Conservation (phyloP, 176 grass and related monocot species). For the Pontederia crassipes region DNA sequence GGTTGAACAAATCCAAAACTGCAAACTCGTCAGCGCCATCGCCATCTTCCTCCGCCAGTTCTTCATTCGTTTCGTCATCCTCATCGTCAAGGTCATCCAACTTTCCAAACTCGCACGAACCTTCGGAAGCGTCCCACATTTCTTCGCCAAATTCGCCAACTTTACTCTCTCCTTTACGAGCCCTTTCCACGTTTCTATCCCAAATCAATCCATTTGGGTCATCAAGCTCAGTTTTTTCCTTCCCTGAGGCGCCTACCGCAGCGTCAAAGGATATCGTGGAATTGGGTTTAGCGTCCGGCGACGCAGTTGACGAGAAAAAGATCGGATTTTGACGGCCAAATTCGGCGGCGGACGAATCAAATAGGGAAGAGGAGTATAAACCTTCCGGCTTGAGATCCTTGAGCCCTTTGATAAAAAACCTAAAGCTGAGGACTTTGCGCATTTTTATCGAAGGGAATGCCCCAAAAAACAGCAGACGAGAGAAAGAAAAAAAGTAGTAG, state of each 20-base stretch:
- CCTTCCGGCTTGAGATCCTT: no score
- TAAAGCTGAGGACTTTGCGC: no score
- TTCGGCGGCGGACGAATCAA: not conserved
- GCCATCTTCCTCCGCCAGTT: conserved; percentile 5
- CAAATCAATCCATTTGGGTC: not conserved
- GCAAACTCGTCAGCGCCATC: conserved; percentile 1
- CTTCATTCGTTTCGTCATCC: conserved; percentile 6
- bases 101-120: not conserved
- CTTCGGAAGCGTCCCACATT: not conserved
- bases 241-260: not conserved
- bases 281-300: not conserved
- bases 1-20: conserved; percentile 28
- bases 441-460: no score
- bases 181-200: not conserved
- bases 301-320: conserved; percentile 6
- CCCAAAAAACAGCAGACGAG: no score
- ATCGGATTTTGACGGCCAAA: not conserved
- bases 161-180: no score
- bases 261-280: not conserved
- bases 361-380: no score
- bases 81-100: not conserved
- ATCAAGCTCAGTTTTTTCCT: not conserved
- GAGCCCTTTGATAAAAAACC: no score
- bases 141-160: not conserved
- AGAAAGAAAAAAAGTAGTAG: no score